These are phyloP conservation scores for Anthracocystis setariae DNA, from an alignment of 1,284 basidiomycete species.

Conservation along the genomic window DNA sequence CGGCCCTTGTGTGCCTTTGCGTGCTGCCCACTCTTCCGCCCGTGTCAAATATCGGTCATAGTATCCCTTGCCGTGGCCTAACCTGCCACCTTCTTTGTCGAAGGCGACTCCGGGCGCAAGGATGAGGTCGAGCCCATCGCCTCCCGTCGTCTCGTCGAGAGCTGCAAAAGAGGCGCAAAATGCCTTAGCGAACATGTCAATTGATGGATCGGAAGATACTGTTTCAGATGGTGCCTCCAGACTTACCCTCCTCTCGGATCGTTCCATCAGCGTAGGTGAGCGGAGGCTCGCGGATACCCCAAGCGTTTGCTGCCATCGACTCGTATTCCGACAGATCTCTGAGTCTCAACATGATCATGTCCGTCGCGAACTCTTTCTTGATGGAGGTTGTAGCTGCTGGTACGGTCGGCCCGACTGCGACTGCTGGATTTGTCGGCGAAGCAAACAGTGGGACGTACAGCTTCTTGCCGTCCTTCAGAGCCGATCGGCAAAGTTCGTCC, in stretches of 20 bases:
- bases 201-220: background rate
- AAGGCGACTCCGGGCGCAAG: constrained; percentile 69
- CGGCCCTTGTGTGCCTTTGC: constrained; percentile 19
- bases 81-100: constrained; percentile 63
- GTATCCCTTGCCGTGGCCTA: constrained; percentile 69
- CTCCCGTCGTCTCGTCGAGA: constrained; percentile 55
- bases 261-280: constrained; percentile 51
- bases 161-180: constrained; percentile 38
- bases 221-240: background rate
- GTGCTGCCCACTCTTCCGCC: constrained; percentile 41
- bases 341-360: constrained; percentile 69
- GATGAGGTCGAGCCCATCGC: constrained; percentile 68
- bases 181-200: background rate
- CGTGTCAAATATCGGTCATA: constrained; percentile 68
- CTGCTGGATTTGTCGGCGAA: constrained; percentile 41
- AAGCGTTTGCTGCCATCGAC: constrained; percentile 64
- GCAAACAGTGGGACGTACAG: constrained; percentile 69
- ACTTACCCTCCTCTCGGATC: constrained; percentile 46
- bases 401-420: constrained; percentile 31
- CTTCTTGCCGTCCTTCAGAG: constrained; percentile 62
- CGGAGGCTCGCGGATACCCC: constrained; percentile 68
- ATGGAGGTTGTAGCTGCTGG: constrained; percentile 12
- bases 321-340: constrained; percentile 59
- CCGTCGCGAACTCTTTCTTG: constrained; percentile 53
- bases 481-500: constrained; percentile 65